Evolutionary conservation across 169 alveolate species (phyloP).

Genomic region (Plasmodium adleri): DNA sequence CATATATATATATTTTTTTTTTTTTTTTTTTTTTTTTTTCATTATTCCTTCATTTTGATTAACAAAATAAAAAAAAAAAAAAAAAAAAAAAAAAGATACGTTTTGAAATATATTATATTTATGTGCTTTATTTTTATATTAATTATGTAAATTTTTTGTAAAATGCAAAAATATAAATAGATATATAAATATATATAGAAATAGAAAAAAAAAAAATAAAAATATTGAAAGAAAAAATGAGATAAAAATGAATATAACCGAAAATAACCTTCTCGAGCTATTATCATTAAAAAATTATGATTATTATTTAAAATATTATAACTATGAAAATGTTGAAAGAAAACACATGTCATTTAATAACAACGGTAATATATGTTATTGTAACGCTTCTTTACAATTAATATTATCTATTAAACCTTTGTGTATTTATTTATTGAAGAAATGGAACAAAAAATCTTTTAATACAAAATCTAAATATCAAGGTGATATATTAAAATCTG

Average conservation of each 20-base stretch:
- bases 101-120: too few species aligned
- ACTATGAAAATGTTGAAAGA: conserved; percentile 36
- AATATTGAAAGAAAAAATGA: conserved; percentile 8
- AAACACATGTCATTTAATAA: conserved; percentile 40
- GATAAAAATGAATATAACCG: conserved; percentile 59
- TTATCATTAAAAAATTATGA: conserved; percentile 43
- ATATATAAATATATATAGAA: too few species aligned
- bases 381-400: conserved; percentile 70
- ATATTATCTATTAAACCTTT: conserved; percentile 63
- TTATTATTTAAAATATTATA: conserved; percentile 44
- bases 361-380: conserved; percentile 67
- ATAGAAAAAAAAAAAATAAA: too few species aligned
- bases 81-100: too few species aligned
- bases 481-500: conserved; percentile 55
- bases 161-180: too few species aligned
- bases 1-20: too few species aligned
- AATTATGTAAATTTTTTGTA: too few species aligned
- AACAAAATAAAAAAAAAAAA: too few species aligned
- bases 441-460: conserved; percentile 15
- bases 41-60: too few species aligned
- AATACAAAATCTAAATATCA: conserved; percentile 60
- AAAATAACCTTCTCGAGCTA: conserved; percentile 25
- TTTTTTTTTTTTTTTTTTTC: too few species aligned
- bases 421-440: conserved; percentile 57
- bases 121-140: too few species aligned